Percentiles rank a stretch among this genome's conserved stretches.
Evolutionary conservation across 129 eudicot species (phyloP).

Genomic region (Glebionis coronaria): DNA sequence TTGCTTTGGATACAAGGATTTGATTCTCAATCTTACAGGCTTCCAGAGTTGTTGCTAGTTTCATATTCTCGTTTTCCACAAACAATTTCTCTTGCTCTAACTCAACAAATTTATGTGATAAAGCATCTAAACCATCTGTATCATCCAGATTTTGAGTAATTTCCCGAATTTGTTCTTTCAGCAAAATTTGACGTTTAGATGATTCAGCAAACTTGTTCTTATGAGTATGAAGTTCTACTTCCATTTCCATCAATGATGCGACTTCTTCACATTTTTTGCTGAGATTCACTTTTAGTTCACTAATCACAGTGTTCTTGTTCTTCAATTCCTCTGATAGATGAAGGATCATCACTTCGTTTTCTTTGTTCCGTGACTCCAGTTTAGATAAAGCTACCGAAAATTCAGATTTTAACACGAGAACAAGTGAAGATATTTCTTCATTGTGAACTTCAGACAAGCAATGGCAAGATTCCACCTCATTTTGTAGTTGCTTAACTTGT

Average conservation of each 20-base stretch:
- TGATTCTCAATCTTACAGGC: conserved; percentile 33
- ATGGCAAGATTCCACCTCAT: conserved; percentile 40
- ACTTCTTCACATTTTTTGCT: conserved; percentile 38
- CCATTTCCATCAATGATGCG: conserved; percentile 29
- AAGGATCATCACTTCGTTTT: conserved; percentile 32
- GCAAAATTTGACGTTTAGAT: conserved; percentile 27
- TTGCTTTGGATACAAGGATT: conserved; percentile 26
- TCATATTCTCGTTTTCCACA: conserved; percentile 33
- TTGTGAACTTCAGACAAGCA: conserved; percentile 36
- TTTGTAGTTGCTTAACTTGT: conserved; percentile 37
- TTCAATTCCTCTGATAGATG: conserved; percentile 37
- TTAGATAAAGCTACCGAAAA: conserved; percentile 37
- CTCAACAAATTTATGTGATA: conserved; percentile 35
- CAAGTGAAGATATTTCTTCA: conserved; percentile 41
- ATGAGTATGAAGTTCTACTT: conserved; percentile 37
- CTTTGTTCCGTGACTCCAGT: conserved; percentile 24
- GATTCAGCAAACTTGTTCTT: conserved; percentile 43
- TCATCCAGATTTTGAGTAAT: conserved; percentile 24
- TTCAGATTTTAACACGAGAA: conserved; percentile 47
- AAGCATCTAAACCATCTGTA: conserved; percentile 16
- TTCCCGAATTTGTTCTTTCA: conserved; percentile 46
- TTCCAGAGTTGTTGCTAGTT: conserved; percentile 16
- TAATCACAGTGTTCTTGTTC: conserved; percentile 27
- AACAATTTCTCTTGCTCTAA: conserved; percentile 36
- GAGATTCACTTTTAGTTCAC: conserved; percentile 26